A percentile compares a stretch with the other conserved stretches of the same genome.
Conservation (phyloP, 345 rosid species). For the Luvunga scandens region DNA sequence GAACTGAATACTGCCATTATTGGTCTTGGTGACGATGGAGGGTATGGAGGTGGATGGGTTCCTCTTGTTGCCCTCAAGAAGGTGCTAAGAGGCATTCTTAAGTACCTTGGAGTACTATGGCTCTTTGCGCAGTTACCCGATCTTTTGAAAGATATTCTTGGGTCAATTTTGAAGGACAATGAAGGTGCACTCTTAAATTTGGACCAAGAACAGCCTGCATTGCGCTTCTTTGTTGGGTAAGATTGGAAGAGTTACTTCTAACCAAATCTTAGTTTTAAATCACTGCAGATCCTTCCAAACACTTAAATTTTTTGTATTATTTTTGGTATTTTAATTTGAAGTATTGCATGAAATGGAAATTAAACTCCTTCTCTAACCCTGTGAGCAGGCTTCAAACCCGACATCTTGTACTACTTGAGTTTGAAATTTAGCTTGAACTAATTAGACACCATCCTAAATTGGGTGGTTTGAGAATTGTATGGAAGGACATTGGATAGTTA, state of each 20-base stretch:
- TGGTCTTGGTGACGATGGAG: constrained; percentile 99
- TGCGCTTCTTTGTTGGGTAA: constrained; percentile 99
- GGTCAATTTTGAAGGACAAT: constrained; percentile 86
- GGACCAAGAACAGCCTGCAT: constrained; percentile 98
- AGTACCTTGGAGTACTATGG: constrained; percentile 98
- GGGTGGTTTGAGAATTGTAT: not conserved
- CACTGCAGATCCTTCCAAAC: not conserved
- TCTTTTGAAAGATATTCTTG: constrained; percentile 88
- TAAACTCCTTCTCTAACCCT: not conserved
- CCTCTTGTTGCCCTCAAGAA: constrained; percentile 99
- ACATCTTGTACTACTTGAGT: not conserved
- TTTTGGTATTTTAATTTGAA: not conserved
- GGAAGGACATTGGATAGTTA: not conserved
- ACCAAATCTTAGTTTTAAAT: not conserved
- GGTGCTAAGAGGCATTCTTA: constrained; percentile 92
- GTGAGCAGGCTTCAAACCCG: not conserved
- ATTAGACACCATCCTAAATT: not conserved
- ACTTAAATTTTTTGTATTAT: not conserved
- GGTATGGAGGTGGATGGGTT: constrained; percentile 99
- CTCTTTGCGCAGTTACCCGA: constrained; percentile 91
- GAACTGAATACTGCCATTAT: constrained; percentile 94
- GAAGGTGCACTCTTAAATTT: constrained; percentile 95
- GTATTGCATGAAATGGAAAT: not conserved
- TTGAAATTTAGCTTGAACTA: not conserved
- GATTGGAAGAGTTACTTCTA: constrained; percentile 18